Evolutionary conservation across 257 asterid genomes (phyloP).

Genomic region (Rehmannia glutinosa): DNA sequence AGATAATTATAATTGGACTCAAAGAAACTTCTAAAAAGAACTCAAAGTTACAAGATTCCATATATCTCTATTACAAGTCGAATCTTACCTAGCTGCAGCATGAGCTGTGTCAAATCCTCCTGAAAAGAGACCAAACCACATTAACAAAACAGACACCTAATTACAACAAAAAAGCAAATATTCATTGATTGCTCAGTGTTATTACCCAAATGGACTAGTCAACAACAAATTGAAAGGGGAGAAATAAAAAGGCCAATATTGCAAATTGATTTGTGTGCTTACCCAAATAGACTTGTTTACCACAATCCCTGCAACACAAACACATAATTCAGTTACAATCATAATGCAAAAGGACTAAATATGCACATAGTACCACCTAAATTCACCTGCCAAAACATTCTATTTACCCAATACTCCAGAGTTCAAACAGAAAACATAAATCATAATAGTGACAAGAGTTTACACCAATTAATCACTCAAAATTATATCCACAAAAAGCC

Average conservation of each 20-base stretch:
- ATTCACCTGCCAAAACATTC: too few species aligned
- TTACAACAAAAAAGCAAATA: too few species aligned
- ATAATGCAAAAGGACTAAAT: too few species aligned
- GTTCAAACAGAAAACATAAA: too few species aligned
- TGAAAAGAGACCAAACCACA: too few species aligned
- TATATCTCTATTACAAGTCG: neutral
- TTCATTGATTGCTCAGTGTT: too few species aligned
- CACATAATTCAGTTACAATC: conserved; percentile 14
- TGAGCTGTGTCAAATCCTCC: conserved; percentile 99
- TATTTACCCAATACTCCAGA: too few species aligned
- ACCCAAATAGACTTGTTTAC: conserved; percentile 95
- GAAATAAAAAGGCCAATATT: neutral
- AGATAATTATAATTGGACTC: neutral
- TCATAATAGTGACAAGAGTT: too few species aligned
- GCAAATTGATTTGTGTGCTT: conserved; percentile 11
- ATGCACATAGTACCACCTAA: too few species aligned
- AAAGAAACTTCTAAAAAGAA: neutral
- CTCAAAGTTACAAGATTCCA: neutral
- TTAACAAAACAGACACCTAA: too few species aligned
- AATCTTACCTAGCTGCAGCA: conserved; percentile 78
- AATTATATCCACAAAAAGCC: neutral
- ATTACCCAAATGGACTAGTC: too few species aligned
- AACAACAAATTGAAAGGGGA: neutral
- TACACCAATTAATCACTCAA: too few species aligned
- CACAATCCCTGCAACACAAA: conserved; percentile 86